phyloP scores from a whole-genome alignment of 768 basidiomycete genomes.

The Rickenella mellea region DNA sequence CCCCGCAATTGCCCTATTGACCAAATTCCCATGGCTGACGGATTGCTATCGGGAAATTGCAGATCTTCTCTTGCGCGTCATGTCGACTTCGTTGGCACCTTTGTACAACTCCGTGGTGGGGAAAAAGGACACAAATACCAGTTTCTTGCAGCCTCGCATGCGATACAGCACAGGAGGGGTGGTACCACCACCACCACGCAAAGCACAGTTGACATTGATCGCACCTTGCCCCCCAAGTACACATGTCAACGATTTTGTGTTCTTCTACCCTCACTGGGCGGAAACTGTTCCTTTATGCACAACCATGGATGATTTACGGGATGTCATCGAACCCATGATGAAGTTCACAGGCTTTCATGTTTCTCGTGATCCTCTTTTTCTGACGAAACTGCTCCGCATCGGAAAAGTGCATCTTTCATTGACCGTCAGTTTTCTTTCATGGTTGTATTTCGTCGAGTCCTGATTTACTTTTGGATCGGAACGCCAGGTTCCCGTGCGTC shows the following conservation, averaged over 20 bases:
- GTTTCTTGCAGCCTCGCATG: slow-evolving; percentile 53
- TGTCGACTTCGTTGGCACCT: slow-evolving; percentile 58
- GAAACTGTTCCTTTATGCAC: slow-evolving; percentile 59
- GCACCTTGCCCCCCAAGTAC: slow-evolving; percentile 81
- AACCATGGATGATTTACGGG: slow-evolving; percentile 57
- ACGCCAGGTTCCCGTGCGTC: slow-evolving; percentile 38
- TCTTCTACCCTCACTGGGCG: slow-evolving; percentile 85
- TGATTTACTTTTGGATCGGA: slow-evolving; percentile 5
- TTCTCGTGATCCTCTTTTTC: slow-evolving; percentile 65
- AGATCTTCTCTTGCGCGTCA: slow-evolving; percentile 72
- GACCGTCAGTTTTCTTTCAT: slow-evolving; percentile 29
- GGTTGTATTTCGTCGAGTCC: neutral
- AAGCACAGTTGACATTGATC: slow-evolving; percentile 59
- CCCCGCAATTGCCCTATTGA: slow-evolving; percentile 68
- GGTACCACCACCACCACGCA: slow-evolving; percentile 42
- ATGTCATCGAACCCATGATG: slow-evolving; percentile 73
- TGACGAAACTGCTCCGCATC: slow-evolving; percentile 74
- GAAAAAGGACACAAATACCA: slow-evolving; percentile 49
- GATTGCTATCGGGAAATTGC: slow-evolving; percentile 77
- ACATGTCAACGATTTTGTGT: slow-evolving; percentile 65
- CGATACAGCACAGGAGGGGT: slow-evolving; percentile 55
- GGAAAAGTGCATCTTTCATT: slow-evolving; percentile 56
- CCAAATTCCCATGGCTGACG: slow-evolving; percentile 78
- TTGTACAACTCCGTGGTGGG: slow-evolving; percentile 48
- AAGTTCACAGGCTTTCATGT: slow-evolving; percentile 73